Base-by-base conservation (phyloP, 371 early-diverging fungal species). In the Rhizomucor pusillus region DNA sequence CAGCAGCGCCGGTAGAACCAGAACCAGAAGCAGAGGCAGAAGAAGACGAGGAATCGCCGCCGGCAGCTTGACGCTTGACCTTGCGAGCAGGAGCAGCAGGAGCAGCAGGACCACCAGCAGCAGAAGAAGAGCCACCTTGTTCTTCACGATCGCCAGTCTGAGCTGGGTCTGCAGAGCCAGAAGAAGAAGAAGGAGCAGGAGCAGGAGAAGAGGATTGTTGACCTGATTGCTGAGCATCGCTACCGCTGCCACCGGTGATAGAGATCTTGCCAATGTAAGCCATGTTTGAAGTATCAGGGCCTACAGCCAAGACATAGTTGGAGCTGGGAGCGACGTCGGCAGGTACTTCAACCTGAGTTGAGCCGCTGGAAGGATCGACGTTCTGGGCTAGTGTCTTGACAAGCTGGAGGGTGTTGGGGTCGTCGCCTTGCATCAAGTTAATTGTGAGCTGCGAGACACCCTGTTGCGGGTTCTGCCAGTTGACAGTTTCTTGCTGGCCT, bases 401-500 rank as follows among this genome's bases (percentile, higher is more conserved):
- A 18, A 64, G 56, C 3, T 54, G 47, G 14, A 72, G 67, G 24
- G 73, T 67, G 57, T 54, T 65, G 29, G 71, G 52, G 51, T 73
- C 20, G 51, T 73, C 20, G 33, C 77, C 74, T 19, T 63, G 60
- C 72, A 80, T 75, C 29, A 77, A 66, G 50, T 68, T 69, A 10
- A 67, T 66, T 2, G 62, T 59, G 36, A 73, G 56, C 18, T 63
- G 59, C 12, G 48, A 54, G 25, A 66, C 57, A 24, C 62, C 65
- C 1, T 52, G 19, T 52, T 75, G 69, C 1, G 60, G 56, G 41
- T 73, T 64, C 47, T 62, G 61, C 80, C 80, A 80, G 3, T 63
- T 56, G 12, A 80, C 66, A 9, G 66, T 67, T 33, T 64, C 62
- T 5, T 51, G 18, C 22, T 51, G 34, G 29, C 80, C 80, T 33